A percentile compares a stretch with the other conserved stretches of the same genome.
Conservation (phyloP, 495 filamentous ascomycete genomes). For the Aspergillus coremiiformis region DNA sequence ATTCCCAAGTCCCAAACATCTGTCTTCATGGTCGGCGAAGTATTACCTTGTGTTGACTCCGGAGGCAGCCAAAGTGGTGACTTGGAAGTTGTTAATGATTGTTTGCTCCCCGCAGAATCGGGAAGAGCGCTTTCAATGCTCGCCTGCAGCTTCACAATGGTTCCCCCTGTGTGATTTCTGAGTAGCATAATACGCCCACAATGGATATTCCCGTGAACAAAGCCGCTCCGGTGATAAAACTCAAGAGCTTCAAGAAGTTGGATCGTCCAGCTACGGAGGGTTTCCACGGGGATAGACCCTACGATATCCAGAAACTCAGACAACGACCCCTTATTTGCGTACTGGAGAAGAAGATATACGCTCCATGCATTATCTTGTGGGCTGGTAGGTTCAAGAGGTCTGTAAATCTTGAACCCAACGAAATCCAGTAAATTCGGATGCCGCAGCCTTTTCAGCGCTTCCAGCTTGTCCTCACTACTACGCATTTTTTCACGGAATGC, state of each 20-base stretch:
- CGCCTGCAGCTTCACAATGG: slow-evolving; percentile 39
- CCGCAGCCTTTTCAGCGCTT: slow-evolving; percentile 60
- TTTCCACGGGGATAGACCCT: slow-evolving; percentile 61
- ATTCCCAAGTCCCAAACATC: slow-evolving; percentile 95
- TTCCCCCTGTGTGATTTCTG: slow-evolving; percentile 30
- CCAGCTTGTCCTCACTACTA: slow-evolving; percentile 65
- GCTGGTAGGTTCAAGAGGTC: slow-evolving; percentile 23
- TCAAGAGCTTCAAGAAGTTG: slow-evolving; percentile 87
- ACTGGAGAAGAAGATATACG: slow-evolving; percentile 72
- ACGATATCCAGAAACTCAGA: slow-evolving; percentile 73
- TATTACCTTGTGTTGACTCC: slow-evolving; percentile 57
- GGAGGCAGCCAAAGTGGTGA: slow-evolving; percentile 80
- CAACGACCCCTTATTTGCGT: slow-evolving; percentile 74
- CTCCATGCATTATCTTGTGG: slow-evolving; percentile 50
- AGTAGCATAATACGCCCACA: slow-evolving; percentile 65
- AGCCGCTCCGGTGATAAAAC: slow-evolving; percentile 73
- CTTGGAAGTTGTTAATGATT: slow-evolving; percentile 52
- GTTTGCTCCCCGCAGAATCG: slow-evolving; percentile 19
- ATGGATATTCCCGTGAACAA: slow-evolving; percentile 74
- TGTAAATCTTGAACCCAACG: slow-evolving; percentile 70
- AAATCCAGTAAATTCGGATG: slow-evolving; percentile 74
- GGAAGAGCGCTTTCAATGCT: slow-evolving; percentile 38
- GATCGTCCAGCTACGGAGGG: slow-evolving; percentile 75
- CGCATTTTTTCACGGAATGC: slow-evolving; percentile 49
- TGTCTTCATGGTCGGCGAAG: slow-evolving; percentile 64